Percentiles rank a stretch among this genome's conserved stretches.
These are phyloP conservation scores for Sugiyamaella americana DNA, from an alignment of 805 yeast genomes.

Conservation along the genomic window DNA sequence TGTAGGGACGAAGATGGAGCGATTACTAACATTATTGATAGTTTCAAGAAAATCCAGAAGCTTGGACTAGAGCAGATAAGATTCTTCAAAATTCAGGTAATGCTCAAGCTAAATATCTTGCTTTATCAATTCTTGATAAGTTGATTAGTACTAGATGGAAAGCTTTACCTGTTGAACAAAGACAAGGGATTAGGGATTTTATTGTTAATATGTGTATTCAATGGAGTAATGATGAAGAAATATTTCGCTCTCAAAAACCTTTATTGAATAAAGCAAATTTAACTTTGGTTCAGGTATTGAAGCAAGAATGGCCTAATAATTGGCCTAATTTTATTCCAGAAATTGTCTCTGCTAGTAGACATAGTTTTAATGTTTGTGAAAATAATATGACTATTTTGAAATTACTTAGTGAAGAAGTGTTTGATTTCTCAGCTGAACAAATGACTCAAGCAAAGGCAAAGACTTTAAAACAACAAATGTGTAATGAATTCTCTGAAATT, in stretches of 20 bases:
- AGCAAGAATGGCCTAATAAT: constrained; percentile 98
- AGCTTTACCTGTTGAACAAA: constrained; percentile 78
- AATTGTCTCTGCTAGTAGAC: constrained; percentile 73
- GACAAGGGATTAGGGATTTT: constrained; percentile 89
- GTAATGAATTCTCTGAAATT: constrained; percentile 86
- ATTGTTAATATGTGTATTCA: constrained; percentile 89
- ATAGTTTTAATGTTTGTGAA: constrained; percentile 90
- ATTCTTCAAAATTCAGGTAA: constrained; percentile 72
- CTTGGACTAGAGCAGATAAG: constrained; percentile 92
- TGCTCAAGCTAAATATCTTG: constrained; percentile 81
- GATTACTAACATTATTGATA: constrained; percentile 21
- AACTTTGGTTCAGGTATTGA: constrained; percentile 86
- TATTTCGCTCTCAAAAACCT: constrained; percentile 67
- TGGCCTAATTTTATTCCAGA: constrained; percentile 98
- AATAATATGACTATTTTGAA: constrained; percentile 92
- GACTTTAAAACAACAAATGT: constrained; percentile 73
- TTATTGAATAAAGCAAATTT: constrained; percentile 89
- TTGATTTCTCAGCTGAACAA: constrained; percentile 91
- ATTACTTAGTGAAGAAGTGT: constrained; percentile 89
- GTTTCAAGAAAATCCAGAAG: constrained; percentile 90
- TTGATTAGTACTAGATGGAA: constrained; percentile 92
- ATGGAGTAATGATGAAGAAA: constrained; percentile 75
- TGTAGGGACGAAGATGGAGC: too few species aligned
- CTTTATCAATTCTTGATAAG: constrained; percentile 81
- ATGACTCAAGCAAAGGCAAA: constrained; percentile 94